Evolutionary conservation across 2,329 filamentous ascomycete genomes (phyloP).

Genomic region (Ramichloridium luteum): DNA sequence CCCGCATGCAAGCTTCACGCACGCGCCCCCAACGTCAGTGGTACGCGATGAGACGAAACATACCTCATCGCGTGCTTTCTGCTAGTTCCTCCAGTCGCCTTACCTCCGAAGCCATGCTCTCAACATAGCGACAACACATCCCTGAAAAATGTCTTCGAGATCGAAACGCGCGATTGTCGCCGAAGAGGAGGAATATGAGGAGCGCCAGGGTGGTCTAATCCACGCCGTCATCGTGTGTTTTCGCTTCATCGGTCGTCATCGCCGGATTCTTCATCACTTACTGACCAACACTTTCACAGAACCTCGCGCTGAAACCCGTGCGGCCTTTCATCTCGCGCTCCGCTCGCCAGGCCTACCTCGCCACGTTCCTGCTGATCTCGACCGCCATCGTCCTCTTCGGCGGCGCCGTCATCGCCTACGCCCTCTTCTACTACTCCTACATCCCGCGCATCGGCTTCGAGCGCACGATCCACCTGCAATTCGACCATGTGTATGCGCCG

Average conservation of each 20-base stretch:
- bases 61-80: too few relatives aligned
- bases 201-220: slow-evolving; percentile 7
- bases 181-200: slow-evolving; percentile 4
- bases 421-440: slow-evolving; percentile 56
- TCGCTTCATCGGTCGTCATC: too few relatives aligned
- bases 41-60: too few relatives aligned
- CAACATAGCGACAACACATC: too few relatives aligned
- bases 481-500: slow-evolving; percentile 35
- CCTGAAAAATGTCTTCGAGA: too few relatives aligned
- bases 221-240: slow-evolving; percentile 3
- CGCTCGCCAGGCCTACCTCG: slow-evolving; percentile 53
- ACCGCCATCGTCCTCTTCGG: slow-evolving; percentile 45
- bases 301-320: slow-evolving; percentile 29
- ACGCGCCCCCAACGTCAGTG: too few relatives aligned
- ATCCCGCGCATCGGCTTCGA: slow-evolving; percentile 53
- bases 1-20: too few relatives aligned
- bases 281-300: not conserved
- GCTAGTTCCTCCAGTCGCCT: too few relatives aligned
- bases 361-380: slow-evolving; percentile 41
- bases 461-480: slow-evolving; percentile 54
- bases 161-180: too few relatives aligned
- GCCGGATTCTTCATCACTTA: too few relatives aligned
- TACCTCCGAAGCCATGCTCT: too few relatives aligned
- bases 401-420: slow-evolving; percentile 49
- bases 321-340: slow-evolving; percentile 46